Evolutionary conservation across 495 filamentous ascomycete genomes (phyloP).

Genomic region (Trichoderma reesei): DNA sequence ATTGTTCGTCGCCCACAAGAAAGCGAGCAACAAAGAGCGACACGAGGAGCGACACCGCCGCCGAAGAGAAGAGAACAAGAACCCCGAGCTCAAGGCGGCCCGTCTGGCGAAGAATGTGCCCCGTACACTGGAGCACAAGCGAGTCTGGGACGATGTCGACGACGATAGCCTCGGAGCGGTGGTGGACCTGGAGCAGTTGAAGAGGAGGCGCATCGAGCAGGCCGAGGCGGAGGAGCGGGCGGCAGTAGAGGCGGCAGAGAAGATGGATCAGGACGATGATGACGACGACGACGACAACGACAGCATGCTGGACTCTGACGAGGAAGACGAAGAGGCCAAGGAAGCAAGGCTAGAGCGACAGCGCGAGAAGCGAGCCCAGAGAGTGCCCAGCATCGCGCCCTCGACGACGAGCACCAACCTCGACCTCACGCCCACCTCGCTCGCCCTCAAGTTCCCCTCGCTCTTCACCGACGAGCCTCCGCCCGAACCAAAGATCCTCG

Average conservation of each 20-base stretch:
- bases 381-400: constrained; percentile 38
- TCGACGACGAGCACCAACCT: constrained; percentile 64
- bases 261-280: constrained; percentile 46
- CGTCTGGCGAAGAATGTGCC: constrained; percentile 72
- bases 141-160: constrained; percentile 88
- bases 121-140: constrained; percentile 74
- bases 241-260: constrained; percentile 30
- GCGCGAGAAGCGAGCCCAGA: constrained; percentile 43
- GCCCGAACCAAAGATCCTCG: constrained; percentile 64
- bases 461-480: constrained; percentile 60
- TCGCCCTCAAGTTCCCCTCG: constrained; percentile 67
- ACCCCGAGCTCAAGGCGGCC: constrained; percentile 64
- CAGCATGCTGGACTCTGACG: constrained; percentile 59
- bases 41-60: constrained; percentile 67
- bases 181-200: constrained; percentile 69
- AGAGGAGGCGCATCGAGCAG: constrained; percentile 58
- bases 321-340: constrained; percentile 36
- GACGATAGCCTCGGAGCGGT: constrained; percentile 65
- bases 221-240: constrained; percentile 46
- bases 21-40: constrained; percentile 55
- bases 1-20: constrained; percentile 70
- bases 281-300: constrained; percentile 56
- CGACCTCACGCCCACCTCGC: constrained; percentile 57
- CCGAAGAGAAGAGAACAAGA: constrained; percentile 73
- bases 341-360: constrained; percentile 26